phyloP scores from a whole-genome alignment of 176 grass and related monocot genomes.

The Thalia dealbata region DNA sequence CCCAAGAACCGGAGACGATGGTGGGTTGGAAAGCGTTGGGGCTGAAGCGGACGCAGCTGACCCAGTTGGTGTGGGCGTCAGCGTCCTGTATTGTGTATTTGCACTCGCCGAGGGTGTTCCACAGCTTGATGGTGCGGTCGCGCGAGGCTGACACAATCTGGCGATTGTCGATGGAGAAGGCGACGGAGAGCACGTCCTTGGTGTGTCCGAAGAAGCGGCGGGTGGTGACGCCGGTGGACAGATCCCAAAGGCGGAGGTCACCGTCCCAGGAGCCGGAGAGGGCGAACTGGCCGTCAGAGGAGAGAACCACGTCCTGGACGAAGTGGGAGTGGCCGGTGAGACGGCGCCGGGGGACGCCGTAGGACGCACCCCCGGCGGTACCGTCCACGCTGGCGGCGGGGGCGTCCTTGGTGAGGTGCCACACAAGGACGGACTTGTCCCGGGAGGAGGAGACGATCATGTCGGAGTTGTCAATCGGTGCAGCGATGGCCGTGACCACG shows the following conservation, averaged over 20 bases:
- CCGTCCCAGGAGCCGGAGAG: slow-evolving; percentile 89
- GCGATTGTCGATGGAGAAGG: slow-evolving; percentile 85
- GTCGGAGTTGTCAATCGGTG: slow-evolving; percentile 66
- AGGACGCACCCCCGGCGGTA: slow-evolving; percentile 15
- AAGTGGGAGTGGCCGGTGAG: slow-evolving; percentile 89
- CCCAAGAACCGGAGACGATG: slow-evolving; percentile 79
- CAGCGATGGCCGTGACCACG: slow-evolving; percentile 62
- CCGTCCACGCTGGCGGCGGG: slow-evolving; percentile 7
- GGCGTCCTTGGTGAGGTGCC: slow-evolving; percentile 54
- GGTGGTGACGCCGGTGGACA: slow-evolving; percentile 51
- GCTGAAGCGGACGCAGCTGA: slow-evolving; percentile 79
- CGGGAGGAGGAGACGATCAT: slow-evolving; percentile 85
- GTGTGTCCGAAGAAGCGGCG: slow-evolving; percentile 69
- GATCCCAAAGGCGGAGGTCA: slow-evolving; percentile 83
- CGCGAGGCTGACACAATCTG: slow-evolving; percentile 89
- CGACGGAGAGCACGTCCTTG: slow-evolving; percentile 89
- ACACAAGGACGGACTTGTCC: slow-evolving; percentile 89
- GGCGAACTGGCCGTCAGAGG: slow-evolving; percentile 73
- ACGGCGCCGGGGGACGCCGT: slow-evolving; percentile 69
- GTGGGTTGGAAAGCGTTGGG: slow-evolving; percentile 36
- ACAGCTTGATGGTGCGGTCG: slow-evolving; percentile 84
- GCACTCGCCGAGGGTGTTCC: slow-evolving; percentile 96
- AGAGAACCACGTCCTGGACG: slow-evolving; percentile 82
- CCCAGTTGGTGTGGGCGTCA: slow-evolving; percentile 72
- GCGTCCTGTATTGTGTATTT: slow-evolving; percentile 84